phyloP scores from a whole-genome alignment of 208 protist genomes.

The Crithidia bombi region DNA sequence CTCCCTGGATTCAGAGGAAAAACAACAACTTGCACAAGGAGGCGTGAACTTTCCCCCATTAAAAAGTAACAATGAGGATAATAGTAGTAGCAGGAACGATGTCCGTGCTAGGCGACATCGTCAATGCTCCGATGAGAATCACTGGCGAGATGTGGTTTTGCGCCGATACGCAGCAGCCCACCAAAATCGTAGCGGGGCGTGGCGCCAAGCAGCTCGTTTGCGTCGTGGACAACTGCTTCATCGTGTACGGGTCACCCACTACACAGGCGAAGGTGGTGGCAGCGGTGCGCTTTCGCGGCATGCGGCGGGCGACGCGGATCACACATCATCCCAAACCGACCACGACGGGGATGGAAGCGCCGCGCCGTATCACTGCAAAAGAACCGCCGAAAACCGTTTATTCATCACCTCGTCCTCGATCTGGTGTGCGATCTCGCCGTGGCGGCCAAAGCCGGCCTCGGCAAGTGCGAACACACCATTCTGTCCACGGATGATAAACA shows the following conservation, averaged over 20 bases:
- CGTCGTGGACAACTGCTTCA: constrained; percentile 71
- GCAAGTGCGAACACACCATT: constrained; percentile 76
- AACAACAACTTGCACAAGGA: not conserved
- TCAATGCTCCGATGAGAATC: constrained; percentile 69
- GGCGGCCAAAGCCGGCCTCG: constrained; percentile 27
- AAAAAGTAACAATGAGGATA: not conserved
- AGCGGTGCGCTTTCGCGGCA: constrained; percentile 74
- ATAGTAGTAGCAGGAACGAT: not conserved
- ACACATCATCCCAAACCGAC: constrained; percentile 58
- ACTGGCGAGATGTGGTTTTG: constrained; percentile 82
- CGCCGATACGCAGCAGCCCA: constrained; percentile 61
- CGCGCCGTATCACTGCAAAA: constrained; percentile 14
- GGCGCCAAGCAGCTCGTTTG: constrained; percentile 78
- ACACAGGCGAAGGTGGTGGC: constrained; percentile 55
- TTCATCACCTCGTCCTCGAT: constrained; percentile 85
- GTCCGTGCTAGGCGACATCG: constrained; percentile 37
- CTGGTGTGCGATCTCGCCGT: constrained; percentile 68
- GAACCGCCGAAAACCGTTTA: constrained; percentile 36
- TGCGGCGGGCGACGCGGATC: constrained; percentile 81
- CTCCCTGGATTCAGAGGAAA: too few species aligned
- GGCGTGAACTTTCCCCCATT: not conserved
- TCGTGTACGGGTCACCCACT: constrained; percentile 67
- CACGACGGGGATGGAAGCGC: not conserved
- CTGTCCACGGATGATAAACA: constrained; percentile 82
- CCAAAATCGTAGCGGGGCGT: constrained; percentile 69